These are phyloP conservation scores for bread wheat (Triticum aestivum) DNA, from an alignment of 176 grass and related monocot species.

Conservation along the genomic window IWGSC_CS_RefSeq_v2.1 NC_057802.1:43893438-43893937, in stretches of 20 bases:
- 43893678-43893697: background rate
- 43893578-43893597: too few relatives aligned
- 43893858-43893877: background rate
- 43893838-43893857: constrained; percentile 23
- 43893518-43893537: background rate
- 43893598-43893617: too few relatives aligned
- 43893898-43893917: background rate
- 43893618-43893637: background rate
- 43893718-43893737: constrained; percentile 27
- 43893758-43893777: background rate
- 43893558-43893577: background rate
- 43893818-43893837: constrained; percentile 11
- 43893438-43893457: background rate
- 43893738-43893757: constrained; percentile 13
- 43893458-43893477: constrained; percentile 19
- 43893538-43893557: background rate
- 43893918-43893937: constrained; percentile 11
- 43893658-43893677: background rate
- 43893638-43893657: background rate
- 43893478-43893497: constrained; percentile 19
- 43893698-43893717: background rate
- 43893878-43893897: background rate
- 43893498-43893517: constrained; percentile 19
- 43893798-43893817: constrained; percentile 22
- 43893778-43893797: constrained; percentile 13